These are phyloP conservation scores for Beta vulgaris DNA, from an alignment of 148 eudicot genomes.

Conservation along the genomic window DNA sequence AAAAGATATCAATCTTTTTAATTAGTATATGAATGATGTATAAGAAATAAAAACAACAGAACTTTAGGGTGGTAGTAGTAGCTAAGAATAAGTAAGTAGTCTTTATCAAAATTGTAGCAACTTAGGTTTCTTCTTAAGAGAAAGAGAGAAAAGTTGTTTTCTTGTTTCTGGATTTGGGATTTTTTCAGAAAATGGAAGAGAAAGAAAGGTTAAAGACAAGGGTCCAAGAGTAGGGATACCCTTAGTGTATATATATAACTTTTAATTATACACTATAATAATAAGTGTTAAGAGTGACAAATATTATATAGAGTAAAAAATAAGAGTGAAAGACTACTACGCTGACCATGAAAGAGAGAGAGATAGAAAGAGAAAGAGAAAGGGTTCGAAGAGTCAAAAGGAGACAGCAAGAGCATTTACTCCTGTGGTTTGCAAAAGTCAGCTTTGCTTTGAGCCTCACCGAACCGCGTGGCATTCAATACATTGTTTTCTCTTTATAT, in stretches of 20 bases:
- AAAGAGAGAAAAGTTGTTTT: conserved; percentile 6
- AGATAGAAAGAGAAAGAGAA: conserved; percentile 4
- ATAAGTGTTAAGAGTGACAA: not conserved
- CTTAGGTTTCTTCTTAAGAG: conserved; percentile 15
- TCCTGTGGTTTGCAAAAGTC: conserved; percentile 34
- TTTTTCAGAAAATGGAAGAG: not conserved
- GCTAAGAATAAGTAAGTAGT: not conserved
- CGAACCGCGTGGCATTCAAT: conserved; percentile 51
- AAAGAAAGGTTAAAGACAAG: conserved; percentile 4
- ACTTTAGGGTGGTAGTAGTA: too few species aligned
- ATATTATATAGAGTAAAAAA: not conserved
- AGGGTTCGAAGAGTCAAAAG: conserved; percentile 35
- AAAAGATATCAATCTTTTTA: too few species aligned
- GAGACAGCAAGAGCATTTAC: conserved; percentile 40
- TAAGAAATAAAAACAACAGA: too few species aligned
- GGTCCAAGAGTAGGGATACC: conserved; percentile 24
- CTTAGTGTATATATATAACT: conserved; percentile 21
- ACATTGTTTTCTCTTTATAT: not conserved
- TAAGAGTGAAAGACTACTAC: conserved; percentile 19
- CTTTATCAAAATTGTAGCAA: not conserved
- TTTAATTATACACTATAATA: not conserved
- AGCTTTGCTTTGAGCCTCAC: conserved; percentile 33
- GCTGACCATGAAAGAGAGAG: conserved; percentile 22
- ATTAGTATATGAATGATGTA: too few species aligned
- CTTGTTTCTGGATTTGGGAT: not conserved